Percentiles rank a stretch among this genome's conserved stretches.
phyloP scores from a whole-genome alignment of 2,329 filamentous ascomycete genomes.

The Xylaria multiplex region DNA sequence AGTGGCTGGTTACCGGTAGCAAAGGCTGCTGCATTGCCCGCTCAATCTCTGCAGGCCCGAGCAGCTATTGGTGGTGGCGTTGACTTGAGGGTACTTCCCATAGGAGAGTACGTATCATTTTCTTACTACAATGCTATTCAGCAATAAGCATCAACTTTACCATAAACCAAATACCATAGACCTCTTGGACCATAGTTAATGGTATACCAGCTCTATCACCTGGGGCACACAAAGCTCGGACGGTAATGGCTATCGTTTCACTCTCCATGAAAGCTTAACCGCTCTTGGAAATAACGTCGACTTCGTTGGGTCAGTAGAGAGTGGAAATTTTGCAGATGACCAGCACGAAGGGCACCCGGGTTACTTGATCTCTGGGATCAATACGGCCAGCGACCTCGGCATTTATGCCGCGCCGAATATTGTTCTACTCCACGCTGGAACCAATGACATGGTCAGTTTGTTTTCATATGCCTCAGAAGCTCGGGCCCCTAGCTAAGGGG shows the following conservation, averaged over 20 bases:
- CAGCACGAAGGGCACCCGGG: constrained; percentile 19
- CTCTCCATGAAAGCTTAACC: background rate
- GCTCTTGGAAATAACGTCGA: constrained; percentile 8
- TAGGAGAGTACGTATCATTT: constrained; percentile 15
- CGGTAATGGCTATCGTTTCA: constrained; percentile 8
- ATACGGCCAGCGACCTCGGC: background rate
- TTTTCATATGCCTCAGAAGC: too few species aligned
- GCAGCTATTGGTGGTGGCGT: background rate
- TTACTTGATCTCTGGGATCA: constrained; percentile 2
- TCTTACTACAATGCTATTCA: background rate
- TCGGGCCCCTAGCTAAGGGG: too few species aligned
- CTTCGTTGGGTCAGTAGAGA: background rate
- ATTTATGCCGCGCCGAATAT: constrained; percentile 13
- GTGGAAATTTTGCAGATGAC: background rate
- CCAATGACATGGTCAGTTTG: constrained; percentile 1
- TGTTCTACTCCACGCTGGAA: constrained; percentile 18
- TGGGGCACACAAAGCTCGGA: constrained; percentile 12
- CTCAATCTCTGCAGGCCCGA: background rate
- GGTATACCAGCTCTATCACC: constrained; percentile 15
- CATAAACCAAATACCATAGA: background rate
- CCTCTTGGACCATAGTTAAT: too few species aligned
- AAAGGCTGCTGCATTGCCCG: background rate
- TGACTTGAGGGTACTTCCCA: constrained; percentile 15
- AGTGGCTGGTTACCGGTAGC: background rate
- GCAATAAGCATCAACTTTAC: background rate